Base-by-base conservation (phyloP, 495 filamentous ascomycete species). In the Sphaerosporella brunnea region DNA sequence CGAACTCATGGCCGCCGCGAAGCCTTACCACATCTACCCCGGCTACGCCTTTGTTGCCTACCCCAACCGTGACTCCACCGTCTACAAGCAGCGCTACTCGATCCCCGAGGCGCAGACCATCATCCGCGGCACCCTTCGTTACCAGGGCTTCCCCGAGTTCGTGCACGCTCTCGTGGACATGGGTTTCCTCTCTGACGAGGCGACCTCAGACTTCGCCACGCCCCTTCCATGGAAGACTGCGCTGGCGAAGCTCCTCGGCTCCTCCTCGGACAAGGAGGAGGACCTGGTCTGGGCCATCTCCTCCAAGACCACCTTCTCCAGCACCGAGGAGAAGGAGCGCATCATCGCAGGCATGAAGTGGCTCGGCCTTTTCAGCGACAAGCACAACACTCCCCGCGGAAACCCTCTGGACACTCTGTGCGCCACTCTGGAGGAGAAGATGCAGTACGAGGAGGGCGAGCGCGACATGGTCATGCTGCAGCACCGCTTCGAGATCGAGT, bases 21-120 rank as follows among this genome's bases (percentile, higher is more conserved):
- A 88, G 70, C 85, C 88, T 8, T 95, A 94, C 73, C 74, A 72
- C 58, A 88, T 93, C 68, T 90, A 86, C 65, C 81, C 81, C 34
- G 76, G 86, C 25, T 95, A 77, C 59, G 78, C 82, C 20, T 90
- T 94, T 57, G 84, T 93, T 45, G 86, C 80, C 7, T 97, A 96
- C 64, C 83, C 84, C 9, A 95, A 95, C 73, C 72, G 88, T 46
- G 85, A 95, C 65, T 90, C 82, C 1, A 85, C 77, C 0, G 70
- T 77, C 15, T 96, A 82, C 73, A 76, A 74, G 51, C 82, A 92
- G 69, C 73, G 80, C 34, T 97, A 95, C 73, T 73, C 70, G 59
- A 95, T 95, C 59, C 87, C 87, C 48, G 87, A 95, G 65, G 78
- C 78, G 4, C 63, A 80, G 56, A 83, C 74, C 37, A 70, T 84